Percentiles rank a stretch among this genome's conserved stretches.
These are phyloP conservation scores for Hordeum pubiflorum DNA, from an alignment of 202 grass and related monocot genomes.

Conservation along the genomic window DNA sequence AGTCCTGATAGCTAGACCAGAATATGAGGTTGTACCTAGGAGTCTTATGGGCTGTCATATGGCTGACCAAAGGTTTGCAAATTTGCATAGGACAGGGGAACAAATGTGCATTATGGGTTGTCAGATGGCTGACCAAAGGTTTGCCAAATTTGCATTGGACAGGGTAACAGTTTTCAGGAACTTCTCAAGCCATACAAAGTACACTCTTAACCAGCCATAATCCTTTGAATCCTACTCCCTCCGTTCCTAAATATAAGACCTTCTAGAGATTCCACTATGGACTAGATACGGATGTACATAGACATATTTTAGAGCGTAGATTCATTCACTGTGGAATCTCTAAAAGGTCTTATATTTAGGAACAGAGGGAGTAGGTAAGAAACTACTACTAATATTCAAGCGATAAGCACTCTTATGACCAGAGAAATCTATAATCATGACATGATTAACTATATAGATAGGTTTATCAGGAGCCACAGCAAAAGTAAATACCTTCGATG, in stretches of 20 bases:
- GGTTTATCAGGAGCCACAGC: not conserved
- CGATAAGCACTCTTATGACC: not conserved
- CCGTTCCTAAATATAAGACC: no score
- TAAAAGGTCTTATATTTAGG: no score
- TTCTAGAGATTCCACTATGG: no score
- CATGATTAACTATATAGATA: not conserved
- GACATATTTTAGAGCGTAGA: no score
- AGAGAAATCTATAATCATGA: not conserved
- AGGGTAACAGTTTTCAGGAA: not conserved
- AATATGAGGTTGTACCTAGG: not conserved
- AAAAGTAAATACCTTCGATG: conserved; percentile 48
- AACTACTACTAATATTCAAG: not conserved
- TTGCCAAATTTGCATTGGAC: not conserved
- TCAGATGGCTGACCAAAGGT: not conserved
- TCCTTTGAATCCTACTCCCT: not conserved
- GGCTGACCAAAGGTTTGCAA: not conserved
- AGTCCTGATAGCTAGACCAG: not conserved
- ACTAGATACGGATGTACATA: no score
- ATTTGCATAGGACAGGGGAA: not conserved
- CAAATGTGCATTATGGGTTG: not conserved
- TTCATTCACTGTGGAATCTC: no score
- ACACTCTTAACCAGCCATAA: not conserved
- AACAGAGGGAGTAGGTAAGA: no score
- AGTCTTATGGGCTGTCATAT: not conserved
- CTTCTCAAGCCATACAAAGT: not conserved